A percentile compares a stretch with the other conserved stretches of the same genome.
Evolutionary conservation across 2,329 filamentous ascomycete species (phyloP).

Genomic region (Blastomyces emzantsi): DNA sequence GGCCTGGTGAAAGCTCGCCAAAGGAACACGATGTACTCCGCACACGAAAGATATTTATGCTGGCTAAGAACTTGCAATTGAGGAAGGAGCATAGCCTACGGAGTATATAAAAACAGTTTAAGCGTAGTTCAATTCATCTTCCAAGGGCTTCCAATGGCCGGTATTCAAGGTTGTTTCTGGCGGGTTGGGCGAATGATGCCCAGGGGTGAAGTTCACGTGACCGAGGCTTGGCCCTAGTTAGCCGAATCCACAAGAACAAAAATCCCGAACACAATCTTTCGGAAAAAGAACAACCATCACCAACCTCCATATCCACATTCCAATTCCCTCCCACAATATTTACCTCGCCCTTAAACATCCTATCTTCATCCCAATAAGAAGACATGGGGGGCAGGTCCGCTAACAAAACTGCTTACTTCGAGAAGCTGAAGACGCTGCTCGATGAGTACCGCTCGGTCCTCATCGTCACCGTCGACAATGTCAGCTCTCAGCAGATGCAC

Average conservation of each 20-base stretch:
- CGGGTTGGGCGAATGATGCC: too few relatives aligned
- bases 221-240: conserved; percentile 22
- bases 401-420: conserved; percentile 97
- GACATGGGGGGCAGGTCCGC: conserved; percentile 96
- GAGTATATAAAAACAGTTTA: not conserved
- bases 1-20: not conserved
- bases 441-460: conserved; percentile 97
- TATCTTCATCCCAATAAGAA: conserved; percentile 86
- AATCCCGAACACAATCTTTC: conserved; percentile 11
- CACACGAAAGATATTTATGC: not conserved
- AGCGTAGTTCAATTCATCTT: too few relatives aligned
- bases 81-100: too few relatives aligned
- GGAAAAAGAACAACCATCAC: conserved; percentile 19
- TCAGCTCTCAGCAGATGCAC: conserved; percentile 99
- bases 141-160: not conserved
- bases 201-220: not conserved
- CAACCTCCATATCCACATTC: conserved; percentile 20
- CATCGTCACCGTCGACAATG: conserved; percentile 98
- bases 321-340: conserved; percentile 16
- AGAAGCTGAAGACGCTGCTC: conserved; percentile 97
- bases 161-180: not conserved
- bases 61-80: not conserved
- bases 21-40: not conserved
- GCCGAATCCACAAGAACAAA: conserved; percentile 32
- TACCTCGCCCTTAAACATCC: conserved; percentile 96